Evolutionary conservation across 2,329 filamentous ascomycete species (phyloP).

Genomic region (Pyricularia grisea): DNA sequence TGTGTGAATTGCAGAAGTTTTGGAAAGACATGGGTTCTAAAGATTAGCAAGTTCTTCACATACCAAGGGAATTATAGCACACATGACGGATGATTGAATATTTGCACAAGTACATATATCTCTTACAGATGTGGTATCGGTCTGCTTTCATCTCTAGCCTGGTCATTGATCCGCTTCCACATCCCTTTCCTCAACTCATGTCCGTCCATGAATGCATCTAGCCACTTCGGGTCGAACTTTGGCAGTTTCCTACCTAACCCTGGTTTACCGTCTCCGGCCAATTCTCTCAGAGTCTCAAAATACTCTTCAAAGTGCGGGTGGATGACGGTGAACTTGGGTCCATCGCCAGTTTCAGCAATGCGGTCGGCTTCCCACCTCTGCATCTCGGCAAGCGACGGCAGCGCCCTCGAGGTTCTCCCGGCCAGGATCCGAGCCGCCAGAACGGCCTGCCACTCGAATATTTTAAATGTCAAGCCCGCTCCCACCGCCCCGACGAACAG

Average conservation of each 20-base stretch:
- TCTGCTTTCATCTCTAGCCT: neutral
- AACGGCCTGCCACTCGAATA: slow-evolving; percentile 61
- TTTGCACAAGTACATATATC: neutral
- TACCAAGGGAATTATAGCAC: no score
- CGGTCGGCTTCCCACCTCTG: slow-evolving; percentile 39
- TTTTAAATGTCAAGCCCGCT: slow-evolving; percentile 54
- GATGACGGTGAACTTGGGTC: neutral
- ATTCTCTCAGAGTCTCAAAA: slow-evolving; percentile 1
- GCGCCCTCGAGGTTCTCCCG: slow-evolving; percentile 29
- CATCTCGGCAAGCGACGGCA: slow-evolving; percentile 41
- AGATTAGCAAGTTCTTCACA: no score
- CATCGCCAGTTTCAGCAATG: neutral
- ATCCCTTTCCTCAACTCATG: slow-evolving; percentile 9
- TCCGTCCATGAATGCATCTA: slow-evolving; percentile 7
- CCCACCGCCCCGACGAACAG: slow-evolving; percentile 49
- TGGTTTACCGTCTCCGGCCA: neutral
- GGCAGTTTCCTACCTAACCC: slow-evolving; percentile 2
- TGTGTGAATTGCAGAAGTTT: no score
- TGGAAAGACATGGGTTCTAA: no score
- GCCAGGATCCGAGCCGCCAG: slow-evolving; percentile 49
- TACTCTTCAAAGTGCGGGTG: slow-evolving; percentile 1
- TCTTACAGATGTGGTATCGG: neutral
- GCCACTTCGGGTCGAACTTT: slow-evolving; percentile 7
- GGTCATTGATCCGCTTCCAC: slow-evolving; percentile 7
- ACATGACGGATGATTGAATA: neutral